phyloP scores from a whole-genome alignment of 306 rosid genomes.

The Medicago ruthenica region DNA sequence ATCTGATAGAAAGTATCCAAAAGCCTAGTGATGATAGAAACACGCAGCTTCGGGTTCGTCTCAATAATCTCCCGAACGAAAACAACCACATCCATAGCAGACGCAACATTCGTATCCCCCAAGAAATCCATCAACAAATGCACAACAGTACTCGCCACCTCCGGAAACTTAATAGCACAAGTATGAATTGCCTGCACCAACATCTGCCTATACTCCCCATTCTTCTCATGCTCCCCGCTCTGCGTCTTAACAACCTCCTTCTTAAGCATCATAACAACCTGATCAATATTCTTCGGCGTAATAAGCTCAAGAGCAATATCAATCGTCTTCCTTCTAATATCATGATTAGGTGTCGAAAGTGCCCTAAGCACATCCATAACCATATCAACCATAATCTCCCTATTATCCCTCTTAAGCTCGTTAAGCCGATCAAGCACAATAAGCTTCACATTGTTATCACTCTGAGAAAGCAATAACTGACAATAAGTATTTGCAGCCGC shows the following conservation, averaged over 20 bases:
- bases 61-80: conserved; percentile 95
- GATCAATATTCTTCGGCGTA: conserved; percentile 80
- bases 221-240: conserved; percentile 95
- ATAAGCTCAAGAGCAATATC: conserved; percentile 90
- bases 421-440: conserved; percentile 86
- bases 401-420: conserved; percentile 72
- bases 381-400: conserved; percentile 92
- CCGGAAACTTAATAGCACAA: conserved; percentile 96
- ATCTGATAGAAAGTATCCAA: conserved; percentile 95
- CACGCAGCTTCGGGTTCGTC: conserved; percentile 89
- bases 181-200: conserved; percentile 92
- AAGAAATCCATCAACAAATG: conserved; percentile 97
- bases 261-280: conserved; percentile 94
- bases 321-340: conserved; percentile 89
- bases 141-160: conserved; percentile 95
- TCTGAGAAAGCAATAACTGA: conserved; percentile 85
- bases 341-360: conserved; percentile 77
- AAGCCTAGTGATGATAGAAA: conserved; percentile 85
- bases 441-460: conserved; percentile 94
- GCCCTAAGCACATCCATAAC: conserved; percentile 97
- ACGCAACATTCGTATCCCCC: conserved; percentile 89
- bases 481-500: conserved; percentile 88
- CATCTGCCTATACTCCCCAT: conserved; percentile 95
- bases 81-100: conserved; percentile 92
- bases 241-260: conserved; percentile 96